Conservation (phyloP, 441 rosid genomes). For the Erysimum pusillum region DNA sequence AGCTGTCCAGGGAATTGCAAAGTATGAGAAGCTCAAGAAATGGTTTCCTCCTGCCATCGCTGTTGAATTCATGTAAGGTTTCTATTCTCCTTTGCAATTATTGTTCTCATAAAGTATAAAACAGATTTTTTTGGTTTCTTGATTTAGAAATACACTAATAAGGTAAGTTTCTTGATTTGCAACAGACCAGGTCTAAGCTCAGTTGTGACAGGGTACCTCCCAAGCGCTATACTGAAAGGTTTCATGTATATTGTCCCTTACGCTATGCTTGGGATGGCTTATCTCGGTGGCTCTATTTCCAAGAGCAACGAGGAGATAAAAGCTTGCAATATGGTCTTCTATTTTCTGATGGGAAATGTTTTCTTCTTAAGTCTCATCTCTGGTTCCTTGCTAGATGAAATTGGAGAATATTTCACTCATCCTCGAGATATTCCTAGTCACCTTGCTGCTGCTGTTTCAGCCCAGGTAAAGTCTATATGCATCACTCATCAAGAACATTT, state of each 20-base stretch:
- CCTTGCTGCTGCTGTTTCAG: slow-evolving; percentile 86
- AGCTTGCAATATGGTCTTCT: slow-evolving; percentile 96
- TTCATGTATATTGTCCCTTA: slow-evolving; percentile 77
- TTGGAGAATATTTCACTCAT: slow-evolving; percentile 77
- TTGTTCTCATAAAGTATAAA: background rate
- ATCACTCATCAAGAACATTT: slow-evolving; percentile 13
- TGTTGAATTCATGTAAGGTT: slow-evolving; percentile 75
- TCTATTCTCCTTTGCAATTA: background rate
- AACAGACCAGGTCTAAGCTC: slow-evolving; percentile 92
- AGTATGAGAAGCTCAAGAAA: slow-evolving; percentile 81
- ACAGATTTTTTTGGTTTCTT: slow-evolving; percentile 22
- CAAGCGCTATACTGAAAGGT: slow-evolving; percentile 88
- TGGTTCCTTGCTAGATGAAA: slow-evolving; percentile 88
- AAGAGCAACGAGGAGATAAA: slow-evolving; percentile 87
- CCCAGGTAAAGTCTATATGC: slow-evolving; percentile 67
- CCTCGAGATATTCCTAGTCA: slow-evolving; percentile 81
- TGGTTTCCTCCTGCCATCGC: slow-evolving; percentile 94
- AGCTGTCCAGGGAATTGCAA: slow-evolving; percentile 96
- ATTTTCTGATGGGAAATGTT: slow-evolving; percentile 89
- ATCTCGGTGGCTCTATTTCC: slow-evolving; percentile 73
- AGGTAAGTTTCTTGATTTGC: slow-evolving; percentile 29
- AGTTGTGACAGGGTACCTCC: slow-evolving; percentile 88
- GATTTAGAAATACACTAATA: background rate
- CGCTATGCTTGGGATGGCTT: slow-evolving; percentile 81
- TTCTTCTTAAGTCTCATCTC: slow-evolving; percentile 89